Percentiles rank a stretch among this genome's conserved stretches.
Conservation (phyloP, 2,329 filamentous ascomycete genomes). For the Chaetomium sp. region DNA sequence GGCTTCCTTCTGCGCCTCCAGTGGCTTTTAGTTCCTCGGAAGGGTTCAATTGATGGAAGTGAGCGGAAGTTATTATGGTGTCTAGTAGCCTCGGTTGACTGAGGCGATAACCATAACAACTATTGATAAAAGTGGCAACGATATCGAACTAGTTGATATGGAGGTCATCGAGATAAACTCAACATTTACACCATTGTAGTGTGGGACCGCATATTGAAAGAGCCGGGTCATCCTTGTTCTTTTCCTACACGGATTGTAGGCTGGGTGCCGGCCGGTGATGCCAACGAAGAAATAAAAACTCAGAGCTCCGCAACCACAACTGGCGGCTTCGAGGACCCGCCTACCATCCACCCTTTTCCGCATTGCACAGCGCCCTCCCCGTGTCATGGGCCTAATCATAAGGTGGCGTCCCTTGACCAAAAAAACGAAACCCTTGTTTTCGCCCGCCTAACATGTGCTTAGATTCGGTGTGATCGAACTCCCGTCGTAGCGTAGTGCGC, state of each 20-base stretch:
- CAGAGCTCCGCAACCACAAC: neutral
- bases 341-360: constrained; percentile 17
- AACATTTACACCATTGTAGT: neutral
- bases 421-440: constrained; percentile 18
- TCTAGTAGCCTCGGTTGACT: neutral
- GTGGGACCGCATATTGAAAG: constrained; percentile 8
- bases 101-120: no score
- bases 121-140: neutral
- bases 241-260: constrained; percentile 11
- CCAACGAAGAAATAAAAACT: constrained; percentile 1
- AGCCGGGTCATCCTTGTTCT: neutral
- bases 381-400: constrained; percentile 17
- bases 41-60: neutral
- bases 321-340: constrained; percentile 8
- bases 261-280: neutral
- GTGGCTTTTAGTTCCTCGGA: neutral
- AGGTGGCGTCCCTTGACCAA: constrained; percentile 20
- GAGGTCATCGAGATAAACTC: neutral
- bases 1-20: neutral
- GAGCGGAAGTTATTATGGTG: no score
- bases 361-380: constrained; percentile 16
- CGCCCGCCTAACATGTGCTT: constrained; percentile 20
- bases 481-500: constrained; percentile 18
- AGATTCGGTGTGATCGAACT: constrained; percentile 18
- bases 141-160: neutral